These are phyloP conservation scores for Reticulascus tulasneorum DNA, from an alignment of 2,329 filamentous ascomycete species.

Conservation along the genomic window DNA sequence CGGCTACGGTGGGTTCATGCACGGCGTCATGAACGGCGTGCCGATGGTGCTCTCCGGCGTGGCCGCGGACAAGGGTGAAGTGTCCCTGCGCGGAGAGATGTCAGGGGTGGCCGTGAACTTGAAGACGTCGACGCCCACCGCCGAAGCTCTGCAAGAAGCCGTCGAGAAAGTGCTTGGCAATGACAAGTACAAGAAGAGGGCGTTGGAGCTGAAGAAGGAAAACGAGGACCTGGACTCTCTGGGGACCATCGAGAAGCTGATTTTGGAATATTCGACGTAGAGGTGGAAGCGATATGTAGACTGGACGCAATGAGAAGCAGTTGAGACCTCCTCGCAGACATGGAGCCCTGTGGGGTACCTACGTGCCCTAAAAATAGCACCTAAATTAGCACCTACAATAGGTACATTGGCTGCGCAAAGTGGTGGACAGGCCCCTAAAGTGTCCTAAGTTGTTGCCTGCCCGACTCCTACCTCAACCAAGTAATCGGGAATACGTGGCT, in stretches of 20 bases:
- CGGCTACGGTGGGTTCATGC: constrained; percentile 43
- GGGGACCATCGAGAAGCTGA: constrained; percentile 5
- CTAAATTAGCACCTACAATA: no score
- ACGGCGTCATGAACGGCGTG: constrained; percentile 39
- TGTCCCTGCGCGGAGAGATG: constrained; percentile 34
- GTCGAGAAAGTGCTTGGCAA: constrained; percentile 3
- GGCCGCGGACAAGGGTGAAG: constrained; percentile 37
- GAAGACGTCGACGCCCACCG: constrained; percentile 25
- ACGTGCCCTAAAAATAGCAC: no score
- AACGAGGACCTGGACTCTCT: constrained; percentile 3
- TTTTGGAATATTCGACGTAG: constrained; percentile 10
- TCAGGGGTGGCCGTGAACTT: constrained; percentile 43
- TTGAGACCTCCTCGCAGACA: no score
- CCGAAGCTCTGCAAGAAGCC: constrained; percentile 8
- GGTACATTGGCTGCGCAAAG: no score
- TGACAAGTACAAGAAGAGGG: constrained; percentile 7
- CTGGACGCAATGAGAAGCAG: no score
- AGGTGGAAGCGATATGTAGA: no score
- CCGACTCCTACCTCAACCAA: no score
- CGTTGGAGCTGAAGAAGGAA: constrained; percentile 6
- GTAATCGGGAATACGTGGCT: no score
- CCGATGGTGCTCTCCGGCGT: constrained; percentile 43
- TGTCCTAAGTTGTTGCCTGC: no score
- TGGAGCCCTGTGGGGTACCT: no score
- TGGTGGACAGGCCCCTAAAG: no score